Percentiles rank a stretch among this genome's conserved stretches.
Conservation (phyloP, 306 rosid genomes). For the Delonix regia region DNA sequence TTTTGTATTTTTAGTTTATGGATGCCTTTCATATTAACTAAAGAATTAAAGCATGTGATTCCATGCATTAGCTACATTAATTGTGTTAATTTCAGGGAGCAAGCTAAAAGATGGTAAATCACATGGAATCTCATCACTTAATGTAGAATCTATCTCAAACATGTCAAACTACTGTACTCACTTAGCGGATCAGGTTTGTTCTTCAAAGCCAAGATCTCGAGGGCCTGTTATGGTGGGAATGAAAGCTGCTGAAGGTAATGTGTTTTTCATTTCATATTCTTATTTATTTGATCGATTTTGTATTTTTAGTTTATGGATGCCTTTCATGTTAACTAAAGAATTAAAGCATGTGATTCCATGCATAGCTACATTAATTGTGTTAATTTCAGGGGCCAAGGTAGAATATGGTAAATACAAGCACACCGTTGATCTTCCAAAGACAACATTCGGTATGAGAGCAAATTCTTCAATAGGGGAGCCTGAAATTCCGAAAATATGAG, state of each 20-base stretch:
- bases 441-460: constrained; percentile 91
- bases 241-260: constrained; percentile 74
- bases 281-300: background rate
- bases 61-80: too few species aligned
- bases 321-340: constrained; percentile 29
- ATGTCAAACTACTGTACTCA: constrained; percentile 47
- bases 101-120: too few species aligned
- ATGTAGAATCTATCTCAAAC: constrained; percentile 47
- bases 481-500: constrained; percentile 95
- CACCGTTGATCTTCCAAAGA: constrained; percentile 95
- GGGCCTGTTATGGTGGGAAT: constrained; percentile 94
- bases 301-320: background rate
- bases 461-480: constrained; percentile 85
- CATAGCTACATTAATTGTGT: constrained; percentile 39
- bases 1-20: too few species aligned
- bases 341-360: constrained; percentile 6
- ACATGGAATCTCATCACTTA: constrained; percentile 58
- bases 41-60: too few species aligned
- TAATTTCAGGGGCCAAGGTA: constrained; percentile 65
- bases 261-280: constrained; percentile 23
- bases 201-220: constrained; percentile 84
- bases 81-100: too few species aligned
- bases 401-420: constrained; percentile 96
- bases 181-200: constrained; percentile 48
- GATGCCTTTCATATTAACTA: too few species aligned